Percentiles rank a stretch among this genome's conserved stretches.
Conservation (phyloP, 208 protist genomes). For the Crithidia acanthocephali region DNA sequence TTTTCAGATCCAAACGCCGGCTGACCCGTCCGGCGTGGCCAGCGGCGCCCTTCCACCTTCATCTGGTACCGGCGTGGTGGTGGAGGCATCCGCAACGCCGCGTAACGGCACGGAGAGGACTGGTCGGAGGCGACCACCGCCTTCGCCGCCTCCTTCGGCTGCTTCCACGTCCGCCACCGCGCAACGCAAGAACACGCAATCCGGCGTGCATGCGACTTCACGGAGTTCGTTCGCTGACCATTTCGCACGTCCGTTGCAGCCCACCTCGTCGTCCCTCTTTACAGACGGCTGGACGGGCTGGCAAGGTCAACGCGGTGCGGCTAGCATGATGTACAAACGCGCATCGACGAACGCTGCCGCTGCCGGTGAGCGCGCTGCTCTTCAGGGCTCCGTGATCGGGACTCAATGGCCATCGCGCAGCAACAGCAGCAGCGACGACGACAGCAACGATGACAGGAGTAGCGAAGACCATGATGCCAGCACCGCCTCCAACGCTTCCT, state of each 20-base stretch:
- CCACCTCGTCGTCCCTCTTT: neutral
- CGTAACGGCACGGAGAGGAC: too few relatives aligned
- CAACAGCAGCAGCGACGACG: slow-evolving; percentile 4
- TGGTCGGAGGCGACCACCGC: too few relatives aligned
- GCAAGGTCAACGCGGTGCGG: neutral
- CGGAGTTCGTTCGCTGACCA: neutral
- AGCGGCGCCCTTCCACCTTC: neutral
- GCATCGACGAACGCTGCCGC: too few relatives aligned
- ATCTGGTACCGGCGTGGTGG: too few relatives aligned
- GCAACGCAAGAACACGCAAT: too few relatives aligned
- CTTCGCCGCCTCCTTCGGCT: neutral
- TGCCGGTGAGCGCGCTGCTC: too few relatives aligned
- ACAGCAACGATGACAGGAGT: neutral
- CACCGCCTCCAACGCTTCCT: neutral
- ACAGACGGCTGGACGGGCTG: slow-evolving; percentile 9
- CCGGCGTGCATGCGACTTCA: too few relatives aligned
- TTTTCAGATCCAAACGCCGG: slow-evolving; percentile 15
- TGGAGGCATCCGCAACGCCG: too few relatives aligned
- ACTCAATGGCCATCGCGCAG: slow-evolving; percentile 1
- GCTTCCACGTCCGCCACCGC: too few relatives aligned
- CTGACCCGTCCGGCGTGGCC: neutral
- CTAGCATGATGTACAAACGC: too few relatives aligned
- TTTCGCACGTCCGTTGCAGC: neutral
- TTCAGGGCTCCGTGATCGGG: too few relatives aligned
- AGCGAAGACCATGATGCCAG: neutral